A percentile compares a stretch with the other conserved stretches of the same genome.
Evolutionary conservation across 225 moss, liverwort and hornwort species (phyloP).

Genomic region (Pseudisothecium myosuroides): DNA sequence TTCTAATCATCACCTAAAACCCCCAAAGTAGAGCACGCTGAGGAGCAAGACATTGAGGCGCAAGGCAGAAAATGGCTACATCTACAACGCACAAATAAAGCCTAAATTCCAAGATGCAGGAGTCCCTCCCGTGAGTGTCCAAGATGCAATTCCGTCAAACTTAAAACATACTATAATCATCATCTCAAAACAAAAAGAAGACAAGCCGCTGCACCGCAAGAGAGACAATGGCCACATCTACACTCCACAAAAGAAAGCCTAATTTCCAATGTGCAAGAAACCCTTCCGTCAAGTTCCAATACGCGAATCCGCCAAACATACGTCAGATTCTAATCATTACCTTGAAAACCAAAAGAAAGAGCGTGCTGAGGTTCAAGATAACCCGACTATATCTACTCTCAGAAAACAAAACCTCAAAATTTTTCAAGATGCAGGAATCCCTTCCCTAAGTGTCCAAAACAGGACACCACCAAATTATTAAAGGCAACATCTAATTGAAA

Average conservation of each 20-base stretch:
- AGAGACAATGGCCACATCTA: background rate
- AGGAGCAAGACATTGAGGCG: background rate
- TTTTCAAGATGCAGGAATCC: background rate
- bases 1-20: background rate
- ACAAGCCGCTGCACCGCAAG: background rate
- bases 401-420: background rate
- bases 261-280: background rate
- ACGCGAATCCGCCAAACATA: background rate
- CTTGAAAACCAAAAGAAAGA: background rate
- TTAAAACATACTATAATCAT: background rate
- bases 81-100: background rate
- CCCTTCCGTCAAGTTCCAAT: background rate
- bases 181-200: background rate
- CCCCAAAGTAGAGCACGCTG: background rate
- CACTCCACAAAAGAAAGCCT: background rate
- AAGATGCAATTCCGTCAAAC: background rate
- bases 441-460: background rate
- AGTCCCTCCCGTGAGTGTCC: background rate
- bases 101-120: background rate
- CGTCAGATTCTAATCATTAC: background rate
- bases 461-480: background rate
- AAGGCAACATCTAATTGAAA: background rate
- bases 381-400: background rate
- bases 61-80: background rate
- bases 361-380: background rate